Evolutionary conservation across 2,329 filamentous ascomycete species (phyloP).

Genomic region (Sporothrix phasma): DNA sequence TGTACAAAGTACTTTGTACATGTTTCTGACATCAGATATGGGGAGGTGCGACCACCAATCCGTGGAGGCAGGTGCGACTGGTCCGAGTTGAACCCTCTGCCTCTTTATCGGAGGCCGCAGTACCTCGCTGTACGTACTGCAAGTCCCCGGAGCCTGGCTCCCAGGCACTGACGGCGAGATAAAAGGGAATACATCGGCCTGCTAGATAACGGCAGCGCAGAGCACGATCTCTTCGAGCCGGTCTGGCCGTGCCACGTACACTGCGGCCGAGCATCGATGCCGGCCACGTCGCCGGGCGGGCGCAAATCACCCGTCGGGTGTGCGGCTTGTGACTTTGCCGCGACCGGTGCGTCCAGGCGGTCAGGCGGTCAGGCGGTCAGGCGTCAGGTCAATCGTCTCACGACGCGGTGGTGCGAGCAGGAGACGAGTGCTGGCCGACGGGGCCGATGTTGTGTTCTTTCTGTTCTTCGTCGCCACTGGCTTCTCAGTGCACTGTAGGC

Average conservation of each 20-base stretch:
- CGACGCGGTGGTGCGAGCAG: too few relatives aligned
- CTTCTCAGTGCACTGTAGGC: slow-evolving; percentile 17
- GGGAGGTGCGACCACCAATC: background rate
- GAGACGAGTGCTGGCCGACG: too few relatives aligned
- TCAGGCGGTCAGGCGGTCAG: too few relatives aligned
- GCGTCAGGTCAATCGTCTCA: too few relatives aligned
- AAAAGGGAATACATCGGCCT: background rate
- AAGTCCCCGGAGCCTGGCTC: too few relatives aligned
- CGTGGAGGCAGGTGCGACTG: background rate
- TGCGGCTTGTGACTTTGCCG: slow-evolving; percentile 22
- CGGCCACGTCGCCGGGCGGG: slow-evolving; percentile 6
- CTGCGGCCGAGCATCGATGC: background rate
- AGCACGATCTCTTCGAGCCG: background rate
- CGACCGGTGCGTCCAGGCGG: slow-evolving; percentile 16
- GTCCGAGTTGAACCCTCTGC: background rate
- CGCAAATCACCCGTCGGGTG: slow-evolving; percentile 19
- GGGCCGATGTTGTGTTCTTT: too few relatives aligned
- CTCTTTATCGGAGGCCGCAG: too few relatives aligned
- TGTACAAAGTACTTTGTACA: too few relatives aligned
- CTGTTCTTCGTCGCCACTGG: too few relatives aligned
- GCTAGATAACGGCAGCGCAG: background rate
- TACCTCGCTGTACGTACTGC: too few relatives aligned
- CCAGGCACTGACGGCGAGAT: too few relatives aligned
- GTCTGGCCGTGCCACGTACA: background rate
- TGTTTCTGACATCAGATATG: too few relatives aligned